These are phyloP conservation scores for Biscutella laevigata DNA, from an alignment of 441 rosid species.

Conservation along the genomic window DNA sequence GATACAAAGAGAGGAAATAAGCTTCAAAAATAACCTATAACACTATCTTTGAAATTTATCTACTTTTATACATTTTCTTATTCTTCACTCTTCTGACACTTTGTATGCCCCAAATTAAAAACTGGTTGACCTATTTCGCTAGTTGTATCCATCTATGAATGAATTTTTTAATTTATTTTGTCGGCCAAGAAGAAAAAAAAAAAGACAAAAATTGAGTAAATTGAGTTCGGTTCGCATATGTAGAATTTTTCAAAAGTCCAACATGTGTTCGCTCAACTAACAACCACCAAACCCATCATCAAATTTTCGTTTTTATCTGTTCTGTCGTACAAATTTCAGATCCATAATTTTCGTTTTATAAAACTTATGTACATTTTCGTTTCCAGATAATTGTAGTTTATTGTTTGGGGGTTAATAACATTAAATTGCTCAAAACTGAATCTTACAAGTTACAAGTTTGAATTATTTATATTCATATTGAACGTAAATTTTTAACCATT, in stretches of 20 bases:
- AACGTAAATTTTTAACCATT: background rate
- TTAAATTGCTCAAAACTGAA: background rate
- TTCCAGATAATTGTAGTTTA: too few relatives aligned
- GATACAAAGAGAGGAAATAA: too few relatives aligned
- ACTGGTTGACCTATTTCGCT: too few relatives aligned
- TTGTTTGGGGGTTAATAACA: background rate
- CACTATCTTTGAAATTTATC: too few relatives aligned
- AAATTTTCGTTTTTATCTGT: background rate
- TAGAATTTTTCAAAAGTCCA: background rate
- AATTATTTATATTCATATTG: background rate
- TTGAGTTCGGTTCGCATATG: constrained; percentile 1
- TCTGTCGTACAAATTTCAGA: background rate
- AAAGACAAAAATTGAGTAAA: background rate
- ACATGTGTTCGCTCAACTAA: constrained; percentile 19
- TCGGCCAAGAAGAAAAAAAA: background rate
- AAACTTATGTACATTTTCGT: too few relatives aligned
- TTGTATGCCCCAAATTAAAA: too few relatives aligned
- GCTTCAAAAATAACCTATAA: too few relatives aligned
- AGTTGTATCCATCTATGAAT: too few relatives aligned
- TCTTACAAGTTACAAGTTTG: background rate
- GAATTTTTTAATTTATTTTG: too few relatives aligned
- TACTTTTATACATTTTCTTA: too few relatives aligned
- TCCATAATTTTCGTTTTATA: background rate
- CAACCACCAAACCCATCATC: constrained; percentile 21
- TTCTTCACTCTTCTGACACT: too few relatives aligned